phyloP scores from a whole-genome alignment of 306 rosid species.

The Prosopis cineraria region DNA sequence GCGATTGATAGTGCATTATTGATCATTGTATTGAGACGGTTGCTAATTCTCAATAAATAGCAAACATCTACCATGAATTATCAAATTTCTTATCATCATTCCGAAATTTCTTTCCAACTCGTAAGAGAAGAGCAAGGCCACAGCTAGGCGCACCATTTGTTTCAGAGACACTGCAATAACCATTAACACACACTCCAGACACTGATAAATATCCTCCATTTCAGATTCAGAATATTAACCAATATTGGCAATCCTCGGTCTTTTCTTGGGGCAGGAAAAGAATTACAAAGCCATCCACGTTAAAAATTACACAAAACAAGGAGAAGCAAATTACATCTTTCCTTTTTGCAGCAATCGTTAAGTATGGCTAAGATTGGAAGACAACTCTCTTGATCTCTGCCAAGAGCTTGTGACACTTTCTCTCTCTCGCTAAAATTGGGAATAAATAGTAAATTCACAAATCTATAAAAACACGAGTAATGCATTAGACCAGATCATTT shows the following conservation, averaged over 20 bases:
- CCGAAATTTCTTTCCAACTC: background rate
- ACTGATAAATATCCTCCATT: background rate
- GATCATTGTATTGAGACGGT: background rate
- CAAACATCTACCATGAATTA: background rate
- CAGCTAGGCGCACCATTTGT: background rate
- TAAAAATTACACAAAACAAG: background rate
- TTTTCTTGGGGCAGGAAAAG: background rate
- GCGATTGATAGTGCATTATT: too few relatives aligned
- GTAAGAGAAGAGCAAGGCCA: background rate
- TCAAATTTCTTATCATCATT: background rate
- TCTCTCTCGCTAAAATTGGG: background rate
- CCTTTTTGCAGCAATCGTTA: background rate
- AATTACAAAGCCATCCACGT: background rate
- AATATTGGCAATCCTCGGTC: background rate
- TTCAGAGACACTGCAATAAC: background rate
- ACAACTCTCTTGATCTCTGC: background rate
- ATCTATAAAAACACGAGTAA: conserved; percentile 8
- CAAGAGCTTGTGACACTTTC: background rate
- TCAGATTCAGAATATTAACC: background rate
- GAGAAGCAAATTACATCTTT: background rate
- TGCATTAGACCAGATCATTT: conserved; percentile 10
- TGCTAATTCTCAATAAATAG: background rate
- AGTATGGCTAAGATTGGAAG: background rate
- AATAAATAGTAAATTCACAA: background rate
- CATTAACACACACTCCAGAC: background rate